Conservation (phyloP, 805 yeast genomes). For the Priceomyces carsonii region DNA sequence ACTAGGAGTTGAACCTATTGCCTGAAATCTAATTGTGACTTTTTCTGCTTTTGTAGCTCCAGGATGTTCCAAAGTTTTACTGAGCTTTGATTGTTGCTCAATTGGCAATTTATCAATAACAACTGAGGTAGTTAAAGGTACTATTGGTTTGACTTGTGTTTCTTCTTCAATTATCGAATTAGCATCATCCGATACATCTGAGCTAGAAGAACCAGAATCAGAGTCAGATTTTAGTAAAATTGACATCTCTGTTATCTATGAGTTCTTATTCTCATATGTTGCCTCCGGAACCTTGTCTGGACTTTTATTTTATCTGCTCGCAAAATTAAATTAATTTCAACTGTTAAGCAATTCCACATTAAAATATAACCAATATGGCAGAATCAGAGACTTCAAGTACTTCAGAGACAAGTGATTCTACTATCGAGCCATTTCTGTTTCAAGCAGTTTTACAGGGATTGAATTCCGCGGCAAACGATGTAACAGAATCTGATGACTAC, state of each 20-base stretch:
- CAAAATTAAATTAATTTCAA: no score
- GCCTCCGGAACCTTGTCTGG: background rate
- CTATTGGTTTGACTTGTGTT: conserved; percentile 9
- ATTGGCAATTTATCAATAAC: conserved; percentile 12
- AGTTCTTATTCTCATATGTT: background rate
- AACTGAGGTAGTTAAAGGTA: conserved; percentile 20
- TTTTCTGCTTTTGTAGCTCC: conserved; percentile 17
- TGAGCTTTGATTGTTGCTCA: conserved; percentile 10
- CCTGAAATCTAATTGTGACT: conserved; percentile 54
- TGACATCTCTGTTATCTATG: conserved; percentile 6
- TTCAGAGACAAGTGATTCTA: conserved; percentile 16
- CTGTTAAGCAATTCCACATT: background rate
- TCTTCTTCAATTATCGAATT: conserved; percentile 9
- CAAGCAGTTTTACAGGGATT: conserved; percentile 28
- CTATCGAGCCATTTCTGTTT: conserved; percentile 24
- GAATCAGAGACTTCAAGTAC: conserved; percentile 17
- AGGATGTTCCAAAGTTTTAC: conserved; percentile 6
- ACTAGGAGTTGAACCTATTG: conserved; percentile 58
- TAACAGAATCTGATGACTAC: conserved; percentile 55
- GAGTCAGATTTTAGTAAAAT: conserved; percentile 10
- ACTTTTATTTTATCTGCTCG: no score
- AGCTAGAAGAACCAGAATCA: conserved; percentile 9
- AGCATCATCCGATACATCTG: conserved; percentile 3
- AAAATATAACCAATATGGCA: conserved; percentile 11
- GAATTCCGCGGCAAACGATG: conserved; percentile 33